These are phyloP conservation scores for Nakataea oryzae DNA, from an alignment of 2,329 filamentous ascomycete species.

Conservation along the genomic window DNA sequence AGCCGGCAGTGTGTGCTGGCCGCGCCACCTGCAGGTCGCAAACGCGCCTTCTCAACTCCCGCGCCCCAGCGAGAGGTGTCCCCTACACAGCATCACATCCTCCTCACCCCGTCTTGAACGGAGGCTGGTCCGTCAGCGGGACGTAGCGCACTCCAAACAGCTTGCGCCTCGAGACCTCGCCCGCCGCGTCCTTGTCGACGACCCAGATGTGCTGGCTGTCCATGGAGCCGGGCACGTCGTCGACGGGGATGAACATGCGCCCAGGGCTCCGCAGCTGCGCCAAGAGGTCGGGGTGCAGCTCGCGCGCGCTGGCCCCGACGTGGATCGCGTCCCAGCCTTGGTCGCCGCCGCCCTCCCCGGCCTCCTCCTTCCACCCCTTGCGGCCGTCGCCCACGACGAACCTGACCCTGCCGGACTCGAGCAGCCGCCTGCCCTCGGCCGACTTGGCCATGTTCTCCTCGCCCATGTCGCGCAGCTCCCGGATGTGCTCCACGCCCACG, in stretches of 20 bases:
- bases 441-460: slow-evolving; percentile 57
- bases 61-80: too few relatives aligned
- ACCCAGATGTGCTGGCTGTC: slow-evolving; percentile 59
- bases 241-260: slow-evolving; percentile 69
- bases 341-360: slow-evolving; percentile 15
- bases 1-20: not conserved
- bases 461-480: slow-evolving; percentile 50
- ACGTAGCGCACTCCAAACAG: slow-evolving; percentile 68
- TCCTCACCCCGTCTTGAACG: not conserved
- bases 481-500: slow-evolving; percentile 67
- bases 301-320: slow-evolving; percentile 75
- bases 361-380: slow-evolving; percentile 45
- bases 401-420: slow-evolving; percentile 53
- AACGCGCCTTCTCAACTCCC: too few relatives aligned
- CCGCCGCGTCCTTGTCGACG: slow-evolving; percentile 60
- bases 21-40: too few relatives aligned
- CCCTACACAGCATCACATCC: not conserved
- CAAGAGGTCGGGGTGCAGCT: slow-evolving; percentile 61
- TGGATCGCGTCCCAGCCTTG: slow-evolving; percentile 84
- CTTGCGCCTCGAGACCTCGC: slow-evolving; percentile 48
- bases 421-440: slow-evolving; percentile 42
- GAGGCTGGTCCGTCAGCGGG: slow-evolving; percentile 11
- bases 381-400: slow-evolving; percentile 71
- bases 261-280: slow-evolving; percentile 73
- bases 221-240: slow-evolving; percentile 32